Evolutionary conservation across 345 rosid genomes (phyloP), one percentile per base, ranked within the genome.

Genomic region (Dovyalis caffra): DNA sequence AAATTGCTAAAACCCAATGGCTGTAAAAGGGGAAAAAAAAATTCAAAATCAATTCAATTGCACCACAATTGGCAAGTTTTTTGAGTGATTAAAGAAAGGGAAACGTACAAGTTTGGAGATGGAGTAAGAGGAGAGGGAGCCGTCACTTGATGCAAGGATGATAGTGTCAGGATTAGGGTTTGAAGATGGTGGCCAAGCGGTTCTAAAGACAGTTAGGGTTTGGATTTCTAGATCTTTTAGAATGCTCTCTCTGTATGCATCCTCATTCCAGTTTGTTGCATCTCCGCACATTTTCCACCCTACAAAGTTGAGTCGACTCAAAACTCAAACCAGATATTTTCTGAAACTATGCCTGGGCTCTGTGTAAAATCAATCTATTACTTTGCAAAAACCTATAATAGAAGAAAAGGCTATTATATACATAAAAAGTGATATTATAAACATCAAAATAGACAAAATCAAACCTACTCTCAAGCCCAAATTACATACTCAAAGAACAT

Each of bases 111-210:
- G 86, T 29, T 79, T 74, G n/a, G 91, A 76, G 78, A 95, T 73
- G 0, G 96, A 91, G 79, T 93, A 90, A 6, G 92, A 88, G 65
- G 92, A 86, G 76, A 95, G 37, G 16, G 87, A 86, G 70, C 99
- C 99, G 68, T 95, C 94, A 60, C 99, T 95, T 73, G 91, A 81
- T 63, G 94, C 94, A 66, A 81, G 88, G 60, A 93, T 87, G 76
- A 95, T 69, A 68, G 79, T 67, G 68, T 90, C 90, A 0, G 94
- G 93, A 70, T 71, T 83, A 60, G 89, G 85, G 78, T 74, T 82
- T 31, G 32, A 66, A 34, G 96, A 84, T 65, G 98, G 96, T 62
- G 90, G 84, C 97, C 98, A 95, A 14, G 82, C 86, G 62, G 98
- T 87, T 76, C 97, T 81, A 76, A 92, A 94, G 0, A 92, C 94